Percentiles rank a stretch among this genome's conserved stretches.
Conservation (phyloP, 371 early-diverging fungal genomes). For the Mortierella sp. region DNA sequence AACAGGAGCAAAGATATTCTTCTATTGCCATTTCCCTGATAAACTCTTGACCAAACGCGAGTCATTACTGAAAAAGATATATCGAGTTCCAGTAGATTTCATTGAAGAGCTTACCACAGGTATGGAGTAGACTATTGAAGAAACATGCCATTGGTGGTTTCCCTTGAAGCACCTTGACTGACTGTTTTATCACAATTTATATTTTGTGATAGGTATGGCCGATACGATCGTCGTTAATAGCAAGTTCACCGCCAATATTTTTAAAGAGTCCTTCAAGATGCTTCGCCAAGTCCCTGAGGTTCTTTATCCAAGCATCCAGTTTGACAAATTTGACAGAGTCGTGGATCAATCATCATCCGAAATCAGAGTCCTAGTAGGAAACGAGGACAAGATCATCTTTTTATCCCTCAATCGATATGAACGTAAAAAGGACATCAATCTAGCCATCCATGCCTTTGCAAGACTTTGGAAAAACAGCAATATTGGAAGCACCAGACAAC, state of each 20-base stretch:
- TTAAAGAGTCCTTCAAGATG: conserved; percentile 75
- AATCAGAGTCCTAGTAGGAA: conserved; percentile 69
- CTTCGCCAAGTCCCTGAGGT: conserved; percentile 75
- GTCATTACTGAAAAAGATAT: conserved; percentile 75
- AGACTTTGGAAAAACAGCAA: conserved; percentile 47
- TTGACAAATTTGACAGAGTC: conserved; percentile 73
- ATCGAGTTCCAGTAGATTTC: conserved; percentile 86
- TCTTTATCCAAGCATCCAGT: conserved; percentile 89
- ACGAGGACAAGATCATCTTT: conserved; percentile 58
- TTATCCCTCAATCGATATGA: conserved; percentile 95
- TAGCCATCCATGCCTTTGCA: conserved; percentile 87
- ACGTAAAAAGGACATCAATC: conserved; percentile 90
- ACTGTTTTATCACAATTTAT: neutral
- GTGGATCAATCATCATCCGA: conserved; percentile 67
- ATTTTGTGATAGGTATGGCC: conserved; percentile 73
- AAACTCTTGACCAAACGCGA: conserved; percentile 80
- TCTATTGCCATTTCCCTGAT: conserved; percentile 98
- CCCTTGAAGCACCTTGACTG: neutral
- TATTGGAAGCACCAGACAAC: conserved; percentile 28
- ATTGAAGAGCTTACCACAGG: conserved; percentile 91
- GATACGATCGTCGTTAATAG: conserved; percentile 94
- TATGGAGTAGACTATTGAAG: conserved; percentile 29
- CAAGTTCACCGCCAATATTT: conserved; percentile 87
- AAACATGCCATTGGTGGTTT: neutral
- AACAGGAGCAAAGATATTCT: conserved; percentile 79